Evolutionary conservation across 345 rosid genomes (phyloP), one percentile per base, ranked within the genome.

Genomic region (Litchi chinensis): DNA sequence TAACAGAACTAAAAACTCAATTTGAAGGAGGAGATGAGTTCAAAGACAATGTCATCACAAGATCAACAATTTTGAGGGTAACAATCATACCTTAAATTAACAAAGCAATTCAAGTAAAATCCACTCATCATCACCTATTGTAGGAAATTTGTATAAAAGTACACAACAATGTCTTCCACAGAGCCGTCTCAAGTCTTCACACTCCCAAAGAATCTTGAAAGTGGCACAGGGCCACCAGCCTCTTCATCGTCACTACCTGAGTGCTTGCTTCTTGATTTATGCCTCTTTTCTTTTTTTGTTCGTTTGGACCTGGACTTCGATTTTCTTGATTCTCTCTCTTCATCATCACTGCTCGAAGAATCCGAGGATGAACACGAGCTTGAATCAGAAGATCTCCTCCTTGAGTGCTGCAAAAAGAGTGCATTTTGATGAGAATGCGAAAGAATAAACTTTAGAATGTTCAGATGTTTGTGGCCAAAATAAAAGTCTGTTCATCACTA

Each of bases 181-280:
- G 78, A 18, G 64, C 71, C 18, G 28, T 85, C 37, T 32, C 71
- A 92, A 81, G 85, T 90, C 86, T 93, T 96, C 73, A 85, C 71
- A 84, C 79, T 94, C 74, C 79, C 98, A 71, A 97, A 97, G 92
- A 94, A 93, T 85, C 79, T 95, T 44, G 99, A 94, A 70, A 97
- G 97, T 6, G 96, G 96, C 19, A 97, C 92, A 16, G 98, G 98
- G 46, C 98, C 98, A 74, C 82, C 90, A 0, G 82, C 83, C 71
- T 77, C 92, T 50, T 91, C 90, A 64, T 83, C 88, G 10, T 79
- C 87, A 28, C 78, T 84, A 73, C 86, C 75, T 8, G 86, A 84
- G 76, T 74, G 88, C 86, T 90, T 94, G 84, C 76, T 85, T 83
- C 88, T 86, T 70, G 95, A 87, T 75, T 79, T 85, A 77, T 85